Conservation (phyloP, 2,329 filamentous ascomycete species). For the Cladosporium velox region DNA sequence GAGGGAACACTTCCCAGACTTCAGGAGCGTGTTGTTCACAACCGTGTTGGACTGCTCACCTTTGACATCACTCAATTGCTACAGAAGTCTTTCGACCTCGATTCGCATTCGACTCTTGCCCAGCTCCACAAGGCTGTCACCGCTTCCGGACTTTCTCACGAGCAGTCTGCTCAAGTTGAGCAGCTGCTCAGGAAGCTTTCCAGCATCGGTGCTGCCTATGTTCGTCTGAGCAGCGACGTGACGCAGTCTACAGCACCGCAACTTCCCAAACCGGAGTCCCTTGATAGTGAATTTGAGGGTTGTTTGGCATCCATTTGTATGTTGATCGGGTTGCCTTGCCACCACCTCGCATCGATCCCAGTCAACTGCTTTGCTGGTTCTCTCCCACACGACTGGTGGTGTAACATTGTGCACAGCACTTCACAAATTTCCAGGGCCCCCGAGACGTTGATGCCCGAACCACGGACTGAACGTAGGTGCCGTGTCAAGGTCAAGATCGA, state of each 20-base stretch:
- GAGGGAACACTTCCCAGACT: conserved; percentile 15
- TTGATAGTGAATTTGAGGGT: conserved; percentile 17
- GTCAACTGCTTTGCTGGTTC: conserved; percentile 4
- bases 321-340: conserved; percentile 10
- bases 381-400: conserved; percentile 12
- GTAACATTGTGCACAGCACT: conserved; percentile 17
- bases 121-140: conserved; percentile 14
- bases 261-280: not conserved
- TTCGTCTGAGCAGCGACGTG: not conserved
- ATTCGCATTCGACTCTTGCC: conserved; percentile 14
- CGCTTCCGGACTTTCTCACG: conserved; percentile 16
- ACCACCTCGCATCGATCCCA: conserved; percentile 9
- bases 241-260: not conserved
- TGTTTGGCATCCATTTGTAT: conserved; percentile 14
- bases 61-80: conserved; percentile 18
- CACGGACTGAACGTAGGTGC: conserved; percentile 12
- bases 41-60: conserved; percentile 18
- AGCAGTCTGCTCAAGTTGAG: conserved; percentile 19
- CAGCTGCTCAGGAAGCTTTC: conserved; percentile 16
- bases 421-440: conserved; percentile 15
- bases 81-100: conserved; percentile 19
- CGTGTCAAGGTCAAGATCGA: conserved; percentile 20
- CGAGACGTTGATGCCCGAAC: conserved; percentile 1
- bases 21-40: conserved; percentile 14
- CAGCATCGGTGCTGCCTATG: conserved; percentile 18